Percentiles rank a stretch among this genome's conserved stretches.
phyloP scores from a whole-genome alignment of 75 land plant genomes.

The Sequoiadendron giganteum region DNA sequence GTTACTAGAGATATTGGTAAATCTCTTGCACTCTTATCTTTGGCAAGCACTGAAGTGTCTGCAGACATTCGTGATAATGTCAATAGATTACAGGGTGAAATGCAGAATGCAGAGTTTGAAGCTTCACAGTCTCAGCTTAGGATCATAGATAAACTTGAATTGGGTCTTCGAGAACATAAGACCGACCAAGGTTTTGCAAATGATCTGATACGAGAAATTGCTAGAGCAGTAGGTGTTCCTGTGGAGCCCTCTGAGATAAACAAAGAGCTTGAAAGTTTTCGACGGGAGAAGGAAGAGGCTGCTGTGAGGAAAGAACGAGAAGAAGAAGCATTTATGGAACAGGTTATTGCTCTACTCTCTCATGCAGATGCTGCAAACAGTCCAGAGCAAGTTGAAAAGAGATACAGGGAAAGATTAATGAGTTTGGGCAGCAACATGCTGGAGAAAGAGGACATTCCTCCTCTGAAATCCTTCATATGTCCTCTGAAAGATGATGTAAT shows the following conservation, averaged over 20 bases:
- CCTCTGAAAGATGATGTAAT: constrained; percentile 43
- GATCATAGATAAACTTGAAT: constrained; percentile 48
- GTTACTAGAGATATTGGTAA: constrained; percentile 57
- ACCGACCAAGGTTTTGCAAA: constrained; percentile 62
- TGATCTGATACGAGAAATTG: constrained; percentile 52
- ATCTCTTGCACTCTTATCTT: constrained; percentile 43
- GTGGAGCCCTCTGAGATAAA: constrained; percentile 62
- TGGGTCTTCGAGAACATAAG: constrained; percentile 51
- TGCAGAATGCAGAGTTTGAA: constrained; percentile 55
- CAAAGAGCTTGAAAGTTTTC: constrained; percentile 50
- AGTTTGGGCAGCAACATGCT: constrained; percentile 17
- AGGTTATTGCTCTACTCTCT: constrained; percentile 54
- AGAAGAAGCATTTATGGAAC: constrained; percentile 58
- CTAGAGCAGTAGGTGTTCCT: constrained; percentile 59
- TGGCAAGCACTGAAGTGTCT: constrained; percentile 59
- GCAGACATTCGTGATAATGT: constrained; percentile 48
- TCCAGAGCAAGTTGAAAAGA: constrained; percentile 30
- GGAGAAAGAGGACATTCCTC: constrained; percentile 28
- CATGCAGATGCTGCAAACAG: constrained; percentile 53
- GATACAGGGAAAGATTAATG: constrained; percentile 27
- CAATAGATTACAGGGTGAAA: constrained; percentile 40
- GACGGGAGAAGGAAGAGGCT: constrained; percentile 55
- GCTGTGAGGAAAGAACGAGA: constrained; percentile 42
- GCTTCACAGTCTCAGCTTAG: constrained; percentile 34
- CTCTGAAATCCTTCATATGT: constrained; percentile 47